Conservation (phyloP, 345 rosid genomes). For the Salix suchowensis region DNA sequence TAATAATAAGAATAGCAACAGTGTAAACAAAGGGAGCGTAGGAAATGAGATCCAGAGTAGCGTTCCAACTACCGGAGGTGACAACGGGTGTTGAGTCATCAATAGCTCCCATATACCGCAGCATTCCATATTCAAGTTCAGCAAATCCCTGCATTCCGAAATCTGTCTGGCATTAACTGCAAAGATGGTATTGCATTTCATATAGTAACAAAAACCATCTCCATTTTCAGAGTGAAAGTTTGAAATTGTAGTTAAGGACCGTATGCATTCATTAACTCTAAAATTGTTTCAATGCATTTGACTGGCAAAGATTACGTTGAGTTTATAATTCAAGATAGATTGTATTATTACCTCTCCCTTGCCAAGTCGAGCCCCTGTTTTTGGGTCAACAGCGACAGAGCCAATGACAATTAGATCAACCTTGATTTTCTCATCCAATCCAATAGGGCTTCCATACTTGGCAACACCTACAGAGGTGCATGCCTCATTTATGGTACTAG, state of each 20-base stretch:
- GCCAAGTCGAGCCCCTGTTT: constrained; percentile 82
- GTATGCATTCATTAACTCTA: not conserved
- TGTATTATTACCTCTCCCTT: constrained; percentile 69
- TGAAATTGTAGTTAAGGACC: not conserved
- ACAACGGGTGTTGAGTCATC: constrained; percentile 78
- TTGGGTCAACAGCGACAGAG: constrained; percentile 84
- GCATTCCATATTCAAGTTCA: constrained; percentile 92
- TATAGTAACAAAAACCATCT: not conserved
- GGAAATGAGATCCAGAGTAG: not conserved
- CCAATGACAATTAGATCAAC: constrained; percentile 79
- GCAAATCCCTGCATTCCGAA: constrained; percentile 73
- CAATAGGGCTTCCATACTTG: constrained; percentile 74
- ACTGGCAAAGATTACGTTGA: not conserved
- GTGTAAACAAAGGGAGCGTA: not conserved
- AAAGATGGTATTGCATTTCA: not conserved
- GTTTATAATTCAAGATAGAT: not conserved
- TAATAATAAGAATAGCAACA: not conserved
- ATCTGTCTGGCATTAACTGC: not conserved
- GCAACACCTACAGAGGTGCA: constrained; percentile 83
- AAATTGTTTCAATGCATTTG: not conserved
- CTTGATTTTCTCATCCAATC: constrained; percentile 73
- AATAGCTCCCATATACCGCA: constrained; percentile 86
- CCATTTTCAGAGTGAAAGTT: not conserved
- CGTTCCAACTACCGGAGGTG: constrained; percentile 47
- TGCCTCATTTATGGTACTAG: constrained; percentile 53